Percentiles rank a stretch among this genome's conserved stretches.
These are phyloP conservation scores for Saccharomyces hybrid DNA, from an alignment of 1,139 yeast species.

Conservation along the genomic window DNA sequence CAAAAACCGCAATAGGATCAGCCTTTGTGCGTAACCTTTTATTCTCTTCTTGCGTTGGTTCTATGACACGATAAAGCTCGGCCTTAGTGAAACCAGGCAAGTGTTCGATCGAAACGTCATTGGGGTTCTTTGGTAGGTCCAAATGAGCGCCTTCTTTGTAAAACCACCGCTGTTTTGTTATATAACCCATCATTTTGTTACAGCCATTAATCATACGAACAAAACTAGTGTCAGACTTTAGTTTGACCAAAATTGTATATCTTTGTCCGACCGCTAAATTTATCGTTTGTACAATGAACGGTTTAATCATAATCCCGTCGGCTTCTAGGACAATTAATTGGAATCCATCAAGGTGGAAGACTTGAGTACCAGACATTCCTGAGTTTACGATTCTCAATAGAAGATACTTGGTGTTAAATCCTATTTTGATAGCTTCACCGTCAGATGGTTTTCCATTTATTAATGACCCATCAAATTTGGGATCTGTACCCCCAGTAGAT, in stretches of 20 bases:
- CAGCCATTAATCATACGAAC: conserved; percentile 24
- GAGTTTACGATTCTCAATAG: conserved; percentile 35
- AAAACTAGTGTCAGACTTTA: conserved; percentile 31
- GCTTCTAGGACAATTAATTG: conserved; percentile 52
- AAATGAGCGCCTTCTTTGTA: conserved; percentile 1
- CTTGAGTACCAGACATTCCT: conserved; percentile 41
- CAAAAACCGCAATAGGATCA: conserved; percentile 8
- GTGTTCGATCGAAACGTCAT: conserved; percentile 7
- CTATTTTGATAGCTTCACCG: conserved; percentile 43
- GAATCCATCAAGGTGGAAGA: conserved; percentile 41
- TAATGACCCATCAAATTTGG: conserved; percentile 27
- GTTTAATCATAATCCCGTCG: conserved; percentile 59
- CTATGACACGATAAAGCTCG: conserved; percentile 18
- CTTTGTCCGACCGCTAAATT: conserved; percentile 73
- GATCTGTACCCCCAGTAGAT: conserved; percentile 29
- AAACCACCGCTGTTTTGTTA: conserved; percentile 19
- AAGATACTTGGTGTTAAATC: conserved; percentile 48
- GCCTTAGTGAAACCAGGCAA: conserved; percentile 19
- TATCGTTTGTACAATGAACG: conserved; percentile 45
- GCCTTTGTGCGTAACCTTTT: conserved; percentile 2
- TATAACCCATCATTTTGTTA: conserved; percentile 29
- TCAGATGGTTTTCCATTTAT: conserved; percentile 48
- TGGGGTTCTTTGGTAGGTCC: background rate
- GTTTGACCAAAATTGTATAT: conserved; percentile 49
- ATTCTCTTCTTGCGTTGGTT: conserved; percentile 9